phyloP scores from a whole-genome alignment of 345 rosid species.

The Populus deltoides region DNA sequence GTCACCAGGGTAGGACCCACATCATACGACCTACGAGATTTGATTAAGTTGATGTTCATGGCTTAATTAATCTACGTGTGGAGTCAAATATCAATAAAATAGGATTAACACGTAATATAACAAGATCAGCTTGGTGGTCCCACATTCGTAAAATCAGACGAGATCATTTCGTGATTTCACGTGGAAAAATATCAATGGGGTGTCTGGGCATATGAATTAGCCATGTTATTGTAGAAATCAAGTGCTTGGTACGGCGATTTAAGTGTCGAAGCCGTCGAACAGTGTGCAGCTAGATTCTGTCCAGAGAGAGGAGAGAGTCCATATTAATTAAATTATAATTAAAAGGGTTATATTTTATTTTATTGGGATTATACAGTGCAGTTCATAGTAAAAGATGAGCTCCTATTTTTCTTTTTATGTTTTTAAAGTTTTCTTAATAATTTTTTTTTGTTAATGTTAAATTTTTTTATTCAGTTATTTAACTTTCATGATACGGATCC shows the following conservation, averaged over 20 bases:
- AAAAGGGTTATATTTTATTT: too few relatives aligned
- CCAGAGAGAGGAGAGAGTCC: background rate
- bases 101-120: background rate
- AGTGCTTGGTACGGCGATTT: conserved; percentile 31
- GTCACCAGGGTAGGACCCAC: background rate
- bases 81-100: background rate
- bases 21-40: background rate
- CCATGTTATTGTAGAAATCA: background rate
- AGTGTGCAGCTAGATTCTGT: conserved; percentile 23
- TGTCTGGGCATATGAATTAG: conserved; percentile 1
- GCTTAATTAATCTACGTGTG: background rate
- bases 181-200: background rate
- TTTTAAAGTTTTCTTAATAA: too few relatives aligned
- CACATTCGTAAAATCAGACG: background rate
- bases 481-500: too few relatives aligned
- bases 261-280: conserved; percentile 49
- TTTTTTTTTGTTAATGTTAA: too few relatives aligned
- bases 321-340: too few relatives aligned
- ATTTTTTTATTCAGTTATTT: too few relatives aligned
- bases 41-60: background rate
- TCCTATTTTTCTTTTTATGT: too few relatives aligned
- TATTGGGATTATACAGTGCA: too few relatives aligned
- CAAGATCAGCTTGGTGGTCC: background rate
- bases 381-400: too few relatives aligned
- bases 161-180: conserved; percentile 3